Conservation (phyloP, 495 filamentous ascomycete genomes). For the Penicillium mononematosum region DNA sequence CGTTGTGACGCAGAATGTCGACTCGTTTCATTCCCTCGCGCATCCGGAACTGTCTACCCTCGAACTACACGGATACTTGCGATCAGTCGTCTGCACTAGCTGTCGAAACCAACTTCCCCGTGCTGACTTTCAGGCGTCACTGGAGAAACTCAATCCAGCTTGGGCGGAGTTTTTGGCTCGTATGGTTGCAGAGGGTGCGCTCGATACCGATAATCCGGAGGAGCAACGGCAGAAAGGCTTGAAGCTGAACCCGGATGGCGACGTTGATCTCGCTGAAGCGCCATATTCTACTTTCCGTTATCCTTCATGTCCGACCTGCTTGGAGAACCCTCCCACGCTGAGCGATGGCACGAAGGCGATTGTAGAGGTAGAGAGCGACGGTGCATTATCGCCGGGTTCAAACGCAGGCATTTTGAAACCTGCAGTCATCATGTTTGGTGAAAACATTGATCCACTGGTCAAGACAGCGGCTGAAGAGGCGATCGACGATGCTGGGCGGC, state of each 20-base stretch:
- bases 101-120: conserved; percentile 68
- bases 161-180: conserved; percentile 78
- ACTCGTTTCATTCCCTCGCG: conserved; percentile 80
- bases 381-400: conserved; percentile 69
- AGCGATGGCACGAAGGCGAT: conserved; percentile 54
- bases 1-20: conserved; percentile 94
- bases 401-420: conserved; percentile 85
- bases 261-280: conserved; percentile 85
- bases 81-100: conserved; percentile 76
- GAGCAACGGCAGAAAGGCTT: conserved; percentile 67
- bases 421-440: conserved; percentile 92
- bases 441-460: conserved; percentile 66
- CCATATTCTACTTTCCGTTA: conserved; percentile 90
- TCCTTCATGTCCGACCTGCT: conserved; percentile 81
- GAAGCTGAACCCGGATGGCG: conserved; percentile 88
- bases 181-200: conserved; percentile 67
- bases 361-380: conserved; percentile 75
- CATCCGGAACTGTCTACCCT: conserved; percentile 74
- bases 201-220: conserved; percentile 72
- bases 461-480: conserved; percentile 76
- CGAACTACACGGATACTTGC: conserved; percentile 88
- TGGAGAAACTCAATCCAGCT: conserved; percentile 76
- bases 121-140: conserved; percentile 68
- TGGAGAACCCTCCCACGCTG: conserved; percentile 60
- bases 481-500: conserved; percentile 67